Percentiles rank a stretch among this genome's conserved stretches.
Conservation (phyloP, 1,139 yeast genomes). For the Debaryomyces nepalensis region DNA sequence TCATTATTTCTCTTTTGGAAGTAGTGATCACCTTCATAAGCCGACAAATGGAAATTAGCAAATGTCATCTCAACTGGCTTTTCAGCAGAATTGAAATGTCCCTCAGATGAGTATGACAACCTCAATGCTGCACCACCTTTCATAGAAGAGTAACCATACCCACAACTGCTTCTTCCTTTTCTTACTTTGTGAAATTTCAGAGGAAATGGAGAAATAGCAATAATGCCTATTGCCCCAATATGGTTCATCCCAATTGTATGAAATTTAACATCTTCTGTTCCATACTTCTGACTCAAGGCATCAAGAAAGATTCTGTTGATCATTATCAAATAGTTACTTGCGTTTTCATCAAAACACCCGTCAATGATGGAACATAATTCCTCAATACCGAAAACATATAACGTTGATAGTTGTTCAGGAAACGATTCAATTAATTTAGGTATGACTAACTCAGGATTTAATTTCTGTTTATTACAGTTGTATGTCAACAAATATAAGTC, state of each 20-base stretch:
- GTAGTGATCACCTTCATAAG: slow-evolving; percentile 67
- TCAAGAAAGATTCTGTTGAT: slow-evolving; percentile 46
- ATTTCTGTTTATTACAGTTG: slow-evolving; percentile 40
- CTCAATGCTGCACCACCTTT: slow-evolving; percentile 78
- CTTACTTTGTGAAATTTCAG: slow-evolving; percentile 36
- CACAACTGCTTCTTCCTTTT: slow-evolving; percentile 52
- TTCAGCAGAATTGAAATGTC: slow-evolving; percentile 15
- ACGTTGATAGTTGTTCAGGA: slow-evolving; percentile 42
- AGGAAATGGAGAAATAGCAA: slow-evolving; percentile 54
- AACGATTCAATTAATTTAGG: slow-evolving; percentile 31
- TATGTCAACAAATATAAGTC: slow-evolving; percentile 43
- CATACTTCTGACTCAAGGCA: slow-evolving; percentile 40
- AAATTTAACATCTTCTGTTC: slow-evolving; percentile 37
- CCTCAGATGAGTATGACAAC: slow-evolving; percentile 37
- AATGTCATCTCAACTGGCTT: slow-evolving; percentile 54
- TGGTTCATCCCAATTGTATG: slow-evolving; percentile 51
- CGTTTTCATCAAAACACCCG: slow-evolving; percentile 52
- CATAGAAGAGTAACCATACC: slow-evolving; percentile 61
- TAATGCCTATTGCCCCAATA: slow-evolving; percentile 69
- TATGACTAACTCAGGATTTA: slow-evolving; percentile 30
- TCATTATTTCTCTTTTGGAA: slow-evolving; percentile 56
- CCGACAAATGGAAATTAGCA: slow-evolving; percentile 72
- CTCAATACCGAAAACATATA: slow-evolving; percentile 74
- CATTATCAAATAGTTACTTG: slow-evolving; percentile 44
- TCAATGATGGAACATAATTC: slow-evolving; percentile 72